A percentile compares a stretch with the other conserved stretches of the same genome.
Conservation (phyloP, 2,329 filamentous ascomycete genomes). For the Tolypocladium inflatum region DNA sequence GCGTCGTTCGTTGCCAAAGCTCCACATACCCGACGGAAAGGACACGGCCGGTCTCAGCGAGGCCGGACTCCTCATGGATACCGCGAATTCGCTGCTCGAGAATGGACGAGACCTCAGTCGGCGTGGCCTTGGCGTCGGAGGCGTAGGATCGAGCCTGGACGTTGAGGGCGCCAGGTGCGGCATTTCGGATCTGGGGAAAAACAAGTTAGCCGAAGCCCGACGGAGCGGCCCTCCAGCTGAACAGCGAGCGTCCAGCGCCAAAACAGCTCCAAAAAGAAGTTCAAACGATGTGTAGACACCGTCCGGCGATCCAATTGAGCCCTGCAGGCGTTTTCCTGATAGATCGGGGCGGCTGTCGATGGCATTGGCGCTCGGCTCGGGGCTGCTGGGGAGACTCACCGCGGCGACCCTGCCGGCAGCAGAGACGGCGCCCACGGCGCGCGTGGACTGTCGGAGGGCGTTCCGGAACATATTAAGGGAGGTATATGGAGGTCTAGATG, state of each 20-base stretch:
- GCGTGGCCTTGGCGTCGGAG: constrained; percentile 85
- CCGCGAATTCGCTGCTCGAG: constrained; percentile 98
- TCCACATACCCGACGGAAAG: constrained; percentile 92
- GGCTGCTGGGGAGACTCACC: constrained; percentile 61
- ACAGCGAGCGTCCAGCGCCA: constrained; percentile 12
- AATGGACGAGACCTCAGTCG: constrained; percentile 98
- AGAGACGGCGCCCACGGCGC: constrained; percentile 89
- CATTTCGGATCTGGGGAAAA: constrained; percentile 72
- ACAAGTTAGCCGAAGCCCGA: constrained; percentile 44
- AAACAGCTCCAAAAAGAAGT: constrained; percentile 26
- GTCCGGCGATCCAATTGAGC: constrained; percentile 26
- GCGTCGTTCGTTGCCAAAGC: constrained; percentile 6
- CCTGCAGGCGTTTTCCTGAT: constrained; percentile 18
- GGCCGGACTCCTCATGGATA: constrained; percentile 90
- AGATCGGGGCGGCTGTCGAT: constrained; percentile 28
- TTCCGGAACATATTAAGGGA: constrained; percentile 83
- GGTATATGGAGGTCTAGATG: constrained; percentile 41
- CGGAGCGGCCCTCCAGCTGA: constrained; percentile 23
- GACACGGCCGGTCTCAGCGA: constrained; percentile 98
- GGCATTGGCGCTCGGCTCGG: constrained; percentile 33
- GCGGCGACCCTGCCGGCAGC: constrained; percentile 82
- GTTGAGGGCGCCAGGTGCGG: constrained; percentile 69
- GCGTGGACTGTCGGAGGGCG: constrained; percentile 94
- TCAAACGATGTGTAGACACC: constrained; percentile 6
- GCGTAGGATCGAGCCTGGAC: constrained; percentile 72